phyloP scores from a whole-genome alignment of 257 asterid genomes.

The Solanum phureja region DNA sequence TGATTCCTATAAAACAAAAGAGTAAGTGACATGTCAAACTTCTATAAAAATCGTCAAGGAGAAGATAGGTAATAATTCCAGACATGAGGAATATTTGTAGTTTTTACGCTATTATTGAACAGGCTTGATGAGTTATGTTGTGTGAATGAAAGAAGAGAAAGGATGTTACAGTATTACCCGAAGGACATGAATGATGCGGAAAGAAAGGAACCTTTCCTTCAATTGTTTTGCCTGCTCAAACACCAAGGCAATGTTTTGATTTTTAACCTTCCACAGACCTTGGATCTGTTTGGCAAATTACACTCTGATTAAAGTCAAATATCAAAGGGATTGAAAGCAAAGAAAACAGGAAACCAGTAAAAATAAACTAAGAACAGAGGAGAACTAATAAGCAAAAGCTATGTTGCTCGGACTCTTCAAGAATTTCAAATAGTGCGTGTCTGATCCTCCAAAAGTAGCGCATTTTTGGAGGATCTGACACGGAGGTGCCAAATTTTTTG shows the following conservation, averaged over 20 bases:
- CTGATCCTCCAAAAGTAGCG: background rate
- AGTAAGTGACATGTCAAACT: background rate
- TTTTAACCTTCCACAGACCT: slow-evolving; percentile 87
- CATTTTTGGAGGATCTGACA: background rate
- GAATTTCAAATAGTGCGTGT: background rate
- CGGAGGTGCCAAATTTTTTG: background rate
- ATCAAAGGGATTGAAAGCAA: background rate
- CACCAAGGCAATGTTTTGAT: slow-evolving; percentile 57
- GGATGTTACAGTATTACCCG: slow-evolving; percentile 40
- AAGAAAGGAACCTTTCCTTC: slow-evolving; percentile 64
- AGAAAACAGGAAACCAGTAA: background rate
- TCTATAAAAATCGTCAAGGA: background rate
- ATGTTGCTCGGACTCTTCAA: background rate
- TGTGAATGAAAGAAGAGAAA: background rate
- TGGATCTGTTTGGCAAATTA: slow-evolving; percentile 42
- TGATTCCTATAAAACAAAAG: slow-evolving; percentile 36
- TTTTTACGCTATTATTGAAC: background rate
- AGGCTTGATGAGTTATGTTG: background rate
- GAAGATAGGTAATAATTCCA: background rate
- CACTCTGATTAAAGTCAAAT: background rate
- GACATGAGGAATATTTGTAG: background rate
- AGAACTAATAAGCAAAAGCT: background rate
- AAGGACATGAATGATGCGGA: slow-evolving; percentile 61
- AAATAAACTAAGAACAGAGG: background rate
- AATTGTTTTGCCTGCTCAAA: slow-evolving; percentile 62